These are phyloP conservation scores for Mycena sanguinolenta DNA, from an alignment of 768 basidiomycete species.

Conservation along the genomic window DNA sequence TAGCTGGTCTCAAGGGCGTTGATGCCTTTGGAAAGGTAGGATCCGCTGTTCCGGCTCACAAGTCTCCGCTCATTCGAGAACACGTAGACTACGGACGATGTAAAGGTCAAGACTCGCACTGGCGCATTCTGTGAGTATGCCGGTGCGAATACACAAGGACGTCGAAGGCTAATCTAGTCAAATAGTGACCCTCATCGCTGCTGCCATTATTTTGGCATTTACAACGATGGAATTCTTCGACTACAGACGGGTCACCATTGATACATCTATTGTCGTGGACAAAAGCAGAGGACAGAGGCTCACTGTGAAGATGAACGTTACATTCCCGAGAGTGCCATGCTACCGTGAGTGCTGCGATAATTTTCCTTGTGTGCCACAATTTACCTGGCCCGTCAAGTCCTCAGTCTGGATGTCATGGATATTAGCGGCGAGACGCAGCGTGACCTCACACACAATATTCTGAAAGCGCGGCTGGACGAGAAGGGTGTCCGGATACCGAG, in stretches of 20 bases:
- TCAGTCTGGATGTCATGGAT: conserved; percentile 98
- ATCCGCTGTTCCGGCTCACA: conserved; percentile 1
- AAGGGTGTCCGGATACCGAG: conserved; percentile 71
- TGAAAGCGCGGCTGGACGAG: conserved; percentile 82
- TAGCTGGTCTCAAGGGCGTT: conserved; percentile 86
- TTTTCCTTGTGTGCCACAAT: conserved; percentile 21
- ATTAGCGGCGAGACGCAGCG: conserved; percentile 96
- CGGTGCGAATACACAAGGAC: background rate
- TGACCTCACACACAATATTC: conserved; percentile 89
- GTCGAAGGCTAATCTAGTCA: background rate
- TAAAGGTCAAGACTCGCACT: conserved; percentile 97
- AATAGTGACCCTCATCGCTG: conserved; percentile 91
- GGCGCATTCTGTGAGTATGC: conserved; percentile 84
- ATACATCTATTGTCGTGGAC: conserved; percentile 96
- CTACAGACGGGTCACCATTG: conserved; percentile 87
- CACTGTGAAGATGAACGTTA: conserved; percentile 91
- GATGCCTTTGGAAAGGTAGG: conserved; percentile 99
- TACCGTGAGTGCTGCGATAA: conserved; percentile 74
- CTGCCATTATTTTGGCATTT: conserved; percentile 92
- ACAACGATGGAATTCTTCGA: conserved; percentile 96
- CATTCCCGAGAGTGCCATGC: conserved; percentile 97
- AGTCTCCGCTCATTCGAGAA: conserved; percentile 3
- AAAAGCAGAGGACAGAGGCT: conserved; percentile 95
- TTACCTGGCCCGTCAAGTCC: conserved; percentile 67
- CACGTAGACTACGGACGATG: conserved; percentile 95